A percentile compares a stretch with the other conserved stretches of the same genome.
phyloP scores from a whole-genome alignment of 2,329 filamentous ascomycete species.

The Pseudohalonectria lignicola region DNA sequence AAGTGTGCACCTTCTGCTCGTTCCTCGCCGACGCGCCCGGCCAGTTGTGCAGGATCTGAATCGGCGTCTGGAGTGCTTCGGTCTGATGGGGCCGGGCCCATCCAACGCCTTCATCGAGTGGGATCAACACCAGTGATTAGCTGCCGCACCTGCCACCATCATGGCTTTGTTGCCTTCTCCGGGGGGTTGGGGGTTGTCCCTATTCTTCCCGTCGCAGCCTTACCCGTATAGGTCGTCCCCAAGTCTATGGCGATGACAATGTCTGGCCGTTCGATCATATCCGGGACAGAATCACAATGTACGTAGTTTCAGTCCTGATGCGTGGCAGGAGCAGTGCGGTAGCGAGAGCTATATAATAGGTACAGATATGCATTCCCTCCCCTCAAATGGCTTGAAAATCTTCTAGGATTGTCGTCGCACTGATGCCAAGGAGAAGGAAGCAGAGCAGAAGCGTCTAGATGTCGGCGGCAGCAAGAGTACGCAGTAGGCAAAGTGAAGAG shows the following conservation, averaged over 20 bases:
- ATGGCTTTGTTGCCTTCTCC: not conserved
- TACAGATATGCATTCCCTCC: no score
- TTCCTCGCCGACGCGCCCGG: constrained; percentile 38
- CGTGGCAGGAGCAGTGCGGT: no score
- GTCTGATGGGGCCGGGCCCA: constrained; percentile 18
- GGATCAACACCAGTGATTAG: not conserved
- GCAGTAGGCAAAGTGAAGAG: no score
- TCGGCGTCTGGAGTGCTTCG: constrained; percentile 23
- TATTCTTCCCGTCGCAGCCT: not conserved
- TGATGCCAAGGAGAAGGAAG: no score
- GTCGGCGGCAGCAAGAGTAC: no score
- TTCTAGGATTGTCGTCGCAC: no score
- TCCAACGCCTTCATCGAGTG: constrained; percentile 18
- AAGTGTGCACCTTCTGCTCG: constrained; percentile 44
- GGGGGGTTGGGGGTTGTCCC: not conserved
- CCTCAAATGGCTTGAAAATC: no score
- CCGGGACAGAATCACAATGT: no score
- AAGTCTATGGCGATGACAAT: constrained; percentile 31
- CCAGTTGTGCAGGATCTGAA: constrained; percentile 40
- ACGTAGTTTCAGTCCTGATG: no score
- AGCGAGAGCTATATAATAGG: no score
- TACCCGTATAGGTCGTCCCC: constrained; percentile 34
- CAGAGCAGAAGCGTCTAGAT: no score
- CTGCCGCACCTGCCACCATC: not conserved
- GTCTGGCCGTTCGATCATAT: constrained; percentile 18